Evolutionary conservation across 116 monocot genomes (phyloP), one percentile per base, ranked within the genome.

Genomic region (Thalassia testudinum): DNA sequence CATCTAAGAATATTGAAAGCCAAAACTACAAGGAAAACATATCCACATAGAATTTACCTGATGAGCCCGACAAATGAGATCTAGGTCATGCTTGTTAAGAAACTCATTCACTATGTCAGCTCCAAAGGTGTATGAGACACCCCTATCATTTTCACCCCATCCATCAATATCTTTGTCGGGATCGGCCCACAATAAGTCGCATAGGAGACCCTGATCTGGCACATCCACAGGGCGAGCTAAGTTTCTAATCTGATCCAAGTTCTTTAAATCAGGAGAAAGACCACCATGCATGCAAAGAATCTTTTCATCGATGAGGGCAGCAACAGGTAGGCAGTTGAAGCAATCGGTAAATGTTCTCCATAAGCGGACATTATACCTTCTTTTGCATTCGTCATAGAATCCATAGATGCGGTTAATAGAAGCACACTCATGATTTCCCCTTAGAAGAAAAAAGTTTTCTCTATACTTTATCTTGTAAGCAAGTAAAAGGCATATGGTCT

Each of bases 151-250:
- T 70, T 76, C 78, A 34, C 83, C 88, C 88, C 88, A 88, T 3
- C 88, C 88, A 57, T 70, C 62, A 64, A 68, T 51, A 5, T 79
- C 74, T 66, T 62, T 76, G 24, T 76, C 71, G 44, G 88, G 88
- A 72, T 88, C 88, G 7, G 88, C 82, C 88, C 88, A 88, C 27
- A 88, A 76, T 40, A 88, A 63, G 62, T 88, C 88, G 56, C 88
- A 88, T 18, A 88, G 68, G 49, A 88, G 71, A 52, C 88, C 88
- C 21, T 70, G 58, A 57, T 82, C 88, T 44, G 88, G 88, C 15
- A 60, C 48, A 7, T 60, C 49, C 40, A 45, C 34, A 8, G 48
- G 60, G 0, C 48, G 42, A 15, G 26, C 7, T 1, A 60, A 26
- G 16, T 49, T 19, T 13, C 27, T 17, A 1, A 60, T 60, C 27